Evolutionary conservation across 352 stramenopile genomes (phyloP).

Genomic region (Phytophthora citricola): DNA sequence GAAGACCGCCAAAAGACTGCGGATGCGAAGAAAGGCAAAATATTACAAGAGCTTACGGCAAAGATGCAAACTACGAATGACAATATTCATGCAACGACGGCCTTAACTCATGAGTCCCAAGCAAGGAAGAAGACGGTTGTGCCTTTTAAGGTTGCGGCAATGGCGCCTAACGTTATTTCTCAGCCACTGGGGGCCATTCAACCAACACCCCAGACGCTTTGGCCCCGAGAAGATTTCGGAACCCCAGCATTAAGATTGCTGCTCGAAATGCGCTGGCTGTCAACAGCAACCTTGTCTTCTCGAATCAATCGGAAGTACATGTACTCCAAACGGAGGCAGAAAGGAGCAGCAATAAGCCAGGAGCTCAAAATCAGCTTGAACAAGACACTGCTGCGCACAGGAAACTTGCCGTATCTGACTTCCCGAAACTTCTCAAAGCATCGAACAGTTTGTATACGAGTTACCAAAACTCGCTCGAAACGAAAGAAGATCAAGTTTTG

Average conservation of each 20-base stretch:
- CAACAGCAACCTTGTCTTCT: neutral
- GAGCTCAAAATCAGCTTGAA: no score
- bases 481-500: conserved; percentile 18
- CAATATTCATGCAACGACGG: conserved; percentile 3
- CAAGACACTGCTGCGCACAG: conserved; percentile 4
- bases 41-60: conserved; percentile 36
- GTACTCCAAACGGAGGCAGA: neutral
- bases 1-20: conserved; percentile 52
- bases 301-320: conserved; percentile 29
- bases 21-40: conserved; percentile 55
- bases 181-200: conserved; percentile 3
- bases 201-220: conserved; percentile 12
- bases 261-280: conserved; percentile 46
- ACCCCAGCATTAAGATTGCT: conserved; percentile 43
- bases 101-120: neutral
- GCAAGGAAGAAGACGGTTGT: conserved; percentile 10
- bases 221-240: conserved; percentile 28
- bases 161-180: neutral
- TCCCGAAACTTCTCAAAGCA: conserved; percentile 38
- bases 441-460: conserved; percentile 46
- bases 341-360: neutral
- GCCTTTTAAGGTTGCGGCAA: neutral
- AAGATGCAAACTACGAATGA: conserved; percentile 59
- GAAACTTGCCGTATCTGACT: conserved; percentile 48
- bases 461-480: conserved; percentile 36